These are phyloP conservation scores for Hemileccinum impolitum DNA, from an alignment of 768 basidiomycete genomes.

Conservation along the genomic window DNA sequence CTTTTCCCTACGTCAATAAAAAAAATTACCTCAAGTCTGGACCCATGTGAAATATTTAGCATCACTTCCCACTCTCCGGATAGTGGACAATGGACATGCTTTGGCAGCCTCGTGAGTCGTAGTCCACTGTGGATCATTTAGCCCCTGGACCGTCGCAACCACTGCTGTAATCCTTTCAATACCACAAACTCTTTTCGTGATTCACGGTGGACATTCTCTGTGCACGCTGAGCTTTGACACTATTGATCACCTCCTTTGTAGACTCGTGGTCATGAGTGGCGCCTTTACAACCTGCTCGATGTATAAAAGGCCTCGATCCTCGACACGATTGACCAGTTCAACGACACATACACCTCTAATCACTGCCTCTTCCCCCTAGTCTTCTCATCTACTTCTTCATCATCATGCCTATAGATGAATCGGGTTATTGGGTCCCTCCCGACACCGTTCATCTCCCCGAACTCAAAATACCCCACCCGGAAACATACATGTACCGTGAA, in stretches of 20 bases:
- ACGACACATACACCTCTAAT: not conserved
- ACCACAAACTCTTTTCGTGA: not conserved
- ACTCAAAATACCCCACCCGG: not conserved
- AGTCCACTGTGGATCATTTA: not conserved
- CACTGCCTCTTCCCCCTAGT: not conserved
- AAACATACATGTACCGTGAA: not conserved
- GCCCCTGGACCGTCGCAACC: not conserved
- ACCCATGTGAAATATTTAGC: no score
- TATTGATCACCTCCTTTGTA: conserved; percentile 3
- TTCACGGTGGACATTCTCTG: not conserved
- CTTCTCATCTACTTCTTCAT: not conserved
- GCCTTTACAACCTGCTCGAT: not conserved
- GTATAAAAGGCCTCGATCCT: conserved; percentile 6
- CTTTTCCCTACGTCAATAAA: no score
- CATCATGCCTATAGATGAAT: conserved; percentile 2
- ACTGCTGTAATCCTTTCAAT: not conserved
- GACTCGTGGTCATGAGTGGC: not conserved
- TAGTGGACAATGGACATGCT: not conserved
- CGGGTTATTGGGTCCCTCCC: conserved; percentile 2
- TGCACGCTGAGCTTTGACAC: not conserved
- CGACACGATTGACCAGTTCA: not conserved
- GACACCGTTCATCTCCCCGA: conserved; percentile 1
- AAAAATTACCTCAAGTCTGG: no score
- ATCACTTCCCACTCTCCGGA: no score
- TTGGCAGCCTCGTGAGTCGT: not conserved